phyloP scores from a whole-genome alignment of 179 eudicot species.

The Amaranthus tricolor region DNA sequence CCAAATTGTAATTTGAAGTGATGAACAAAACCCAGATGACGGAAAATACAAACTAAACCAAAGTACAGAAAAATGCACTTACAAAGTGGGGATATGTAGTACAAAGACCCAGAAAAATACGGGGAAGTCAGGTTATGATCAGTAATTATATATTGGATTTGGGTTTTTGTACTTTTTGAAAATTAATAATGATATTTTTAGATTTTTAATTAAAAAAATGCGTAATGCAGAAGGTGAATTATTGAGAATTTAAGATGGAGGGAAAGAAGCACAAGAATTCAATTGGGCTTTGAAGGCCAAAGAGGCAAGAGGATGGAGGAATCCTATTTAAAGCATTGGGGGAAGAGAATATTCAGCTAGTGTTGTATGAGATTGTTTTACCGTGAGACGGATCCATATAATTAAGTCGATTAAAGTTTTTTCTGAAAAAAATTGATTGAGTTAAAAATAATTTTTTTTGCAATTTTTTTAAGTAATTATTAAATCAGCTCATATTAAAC shows the following conservation, averaged over 20 bases:
- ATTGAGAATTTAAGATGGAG: neutral
- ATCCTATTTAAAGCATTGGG: slow-evolving; percentile 10
- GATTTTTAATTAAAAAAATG: neutral
- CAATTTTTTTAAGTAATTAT: too few species aligned
- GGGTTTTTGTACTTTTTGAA: neutral
- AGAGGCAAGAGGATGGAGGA: slow-evolving; percentile 16
- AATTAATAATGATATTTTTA: neutral
- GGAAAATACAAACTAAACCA: neutral
- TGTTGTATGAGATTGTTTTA: too few species aligned
- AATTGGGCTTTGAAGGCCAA: slow-evolving; percentile 22
- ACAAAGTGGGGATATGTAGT: slow-evolving; percentile 16
- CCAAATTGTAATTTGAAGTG: slow-evolving; percentile 13
- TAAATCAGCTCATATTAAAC: too few species aligned
- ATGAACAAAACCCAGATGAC: slow-evolving; percentile 30
- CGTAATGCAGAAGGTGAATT: neutral
- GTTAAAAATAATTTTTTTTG: too few species aligned
- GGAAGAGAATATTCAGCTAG: neutral
- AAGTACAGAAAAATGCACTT: neutral
- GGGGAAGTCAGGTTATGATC: slow-evolving; percentile 4
- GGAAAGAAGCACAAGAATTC: neutral
- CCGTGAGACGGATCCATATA: too few species aligned
- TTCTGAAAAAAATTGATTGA: too few species aligned
- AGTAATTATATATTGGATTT: slow-evolving; percentile 24
- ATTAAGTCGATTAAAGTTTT: too few species aligned
- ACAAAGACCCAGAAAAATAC: slow-evolving; percentile 3